A percentile compares a stretch with the other conserved stretches of the same genome.
These are phyloP conservation scores for Neopestalotiopsis rosae DNA, from an alignment of 2,329 filamentous ascomycete genomes.

Conservation along the genomic window DNA sequence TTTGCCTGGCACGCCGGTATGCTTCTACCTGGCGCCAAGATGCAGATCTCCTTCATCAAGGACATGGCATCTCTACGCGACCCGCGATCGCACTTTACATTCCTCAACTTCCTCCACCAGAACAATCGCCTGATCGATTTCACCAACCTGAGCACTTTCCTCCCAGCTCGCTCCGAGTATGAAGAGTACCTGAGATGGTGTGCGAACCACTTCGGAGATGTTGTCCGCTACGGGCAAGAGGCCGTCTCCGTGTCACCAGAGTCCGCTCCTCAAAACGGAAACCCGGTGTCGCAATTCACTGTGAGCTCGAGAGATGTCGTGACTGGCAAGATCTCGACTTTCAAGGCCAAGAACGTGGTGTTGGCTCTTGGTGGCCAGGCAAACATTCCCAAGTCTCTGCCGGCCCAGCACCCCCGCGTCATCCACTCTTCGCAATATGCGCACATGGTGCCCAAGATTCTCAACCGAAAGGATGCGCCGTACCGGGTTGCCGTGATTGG, in stretches of 20 bases:
- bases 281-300: conserved; percentile 66
- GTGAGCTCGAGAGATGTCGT: conserved; percentile 68
- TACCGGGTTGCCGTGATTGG: conserved; percentile 86
- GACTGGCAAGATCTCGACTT: conserved; percentile 58
- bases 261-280: conserved; percentile 47
- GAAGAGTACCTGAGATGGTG: conserved; percentile 97
- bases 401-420: conserved; percentile 72
- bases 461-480: conserved; percentile 58
- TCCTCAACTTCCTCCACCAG: conserved; percentile 89
- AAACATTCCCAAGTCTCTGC: conserved; percentile 73
- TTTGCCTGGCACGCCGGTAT: conserved; percentile 97
- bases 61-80: conserved; percentile 90
- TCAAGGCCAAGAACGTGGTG: conserved; percentile 69
- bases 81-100: conserved; percentile 90
- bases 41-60: conserved; percentile 98
- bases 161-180: conserved; percentile 86
- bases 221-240: conserved; percentile 79
- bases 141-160: conserved; percentile 87
- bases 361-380: conserved; percentile 66
- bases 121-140: conserved; percentile 87
- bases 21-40: conserved; percentile 89
- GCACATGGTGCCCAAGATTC: conserved; percentile 63
- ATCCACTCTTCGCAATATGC: conserved; percentile 91
- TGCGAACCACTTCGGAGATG: conserved; percentile 75
- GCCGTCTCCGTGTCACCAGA: conserved; percentile 74